Evolutionary conservation across 225 moss, liverwort and hornwort genomes (phyloP), one percentile per base, ranked within the genome.

Genomic region (Pseudoscleropodium purum): DNA sequence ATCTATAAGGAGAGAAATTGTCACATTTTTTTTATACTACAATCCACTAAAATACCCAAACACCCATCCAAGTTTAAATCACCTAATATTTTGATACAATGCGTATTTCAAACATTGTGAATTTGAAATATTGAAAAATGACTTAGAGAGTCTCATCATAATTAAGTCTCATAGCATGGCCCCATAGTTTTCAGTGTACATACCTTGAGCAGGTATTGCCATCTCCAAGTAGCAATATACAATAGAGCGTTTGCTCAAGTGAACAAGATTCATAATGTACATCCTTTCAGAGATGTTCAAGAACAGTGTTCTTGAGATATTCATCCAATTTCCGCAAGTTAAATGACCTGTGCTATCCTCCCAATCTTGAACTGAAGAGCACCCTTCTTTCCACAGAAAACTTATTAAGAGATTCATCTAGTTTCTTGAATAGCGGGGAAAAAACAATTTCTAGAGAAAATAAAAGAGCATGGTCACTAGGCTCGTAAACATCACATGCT

Each of bases 231-330:
- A 86, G 68, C 79, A 84, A 84, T 81, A 69, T 81, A 90, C 93
- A 90, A 75, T 18, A 81, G 91, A 88, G 91, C 88, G 59, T 76
- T 84, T 65, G 91, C 91, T 91, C 87, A 87, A 69, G 84, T 76
- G 80, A 66, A 87, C 74, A 84, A 84, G 69, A 81, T 79, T 75
- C 86, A 88, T 36, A 69, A 84, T 91, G 81, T 91, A 90, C 82
- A 86, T 84, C 80, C 83, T 90, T 29, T 86, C 41, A 85, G 57
- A 60, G 54, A 36, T 81, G 72, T 77, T 62, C 88, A 83, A 51
- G 57, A 85, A n/a, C 49, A 39, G 31, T 65, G 37, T 51, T 86
- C 75, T 82, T 85, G 66, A 82, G 68, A 69, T 73, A 88, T 47
- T 57, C 83, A 78, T 83, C 76, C 74, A 73, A 70, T 72, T 72